Percentiles rank a stretch among this genome's conserved stretches.
Evolutionary conservation across 2,329 filamentous ascomycete genomes (phyloP).

Genomic region (Chrysoporthe austroafricana): DNA sequence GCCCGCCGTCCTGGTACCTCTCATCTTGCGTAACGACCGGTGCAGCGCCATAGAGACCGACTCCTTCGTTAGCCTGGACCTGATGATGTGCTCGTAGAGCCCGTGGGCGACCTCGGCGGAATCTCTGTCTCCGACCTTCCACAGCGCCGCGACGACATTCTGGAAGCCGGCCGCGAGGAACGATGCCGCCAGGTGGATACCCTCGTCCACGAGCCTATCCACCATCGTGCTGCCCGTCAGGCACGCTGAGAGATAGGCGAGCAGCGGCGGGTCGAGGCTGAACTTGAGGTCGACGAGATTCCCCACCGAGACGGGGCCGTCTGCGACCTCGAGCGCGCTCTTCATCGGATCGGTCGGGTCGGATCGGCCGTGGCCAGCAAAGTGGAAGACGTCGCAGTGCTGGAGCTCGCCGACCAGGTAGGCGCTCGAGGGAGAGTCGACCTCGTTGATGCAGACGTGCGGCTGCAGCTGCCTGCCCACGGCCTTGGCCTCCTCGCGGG

Average conservation of each 20-base stretch:
- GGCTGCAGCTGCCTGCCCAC: neutral
- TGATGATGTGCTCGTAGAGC: too few species aligned
- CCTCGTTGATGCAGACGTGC: neutral
- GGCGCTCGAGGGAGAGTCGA: slow-evolving; percentile 16
- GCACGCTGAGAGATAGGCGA: neutral
- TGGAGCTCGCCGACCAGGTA: neutral
- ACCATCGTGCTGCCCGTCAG: neutral
- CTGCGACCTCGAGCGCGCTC: neutral
- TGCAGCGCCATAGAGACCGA: too few species aligned
- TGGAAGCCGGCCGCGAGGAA: neutral
- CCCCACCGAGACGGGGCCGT: neutral
- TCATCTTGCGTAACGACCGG: too few species aligned
- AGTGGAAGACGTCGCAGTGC: slow-evolving; percentile 1
- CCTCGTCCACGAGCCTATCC: neutral
- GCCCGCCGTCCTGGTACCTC: too few species aligned
- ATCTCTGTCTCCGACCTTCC: too few species aligned
- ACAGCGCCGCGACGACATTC: too few species aligned
- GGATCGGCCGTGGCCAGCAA: neutral
- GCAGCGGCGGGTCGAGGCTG: neutral
- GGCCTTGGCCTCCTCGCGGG: neutral
- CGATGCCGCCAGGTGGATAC: neutral
- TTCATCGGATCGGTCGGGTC: neutral
- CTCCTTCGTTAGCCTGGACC: too few species aligned
- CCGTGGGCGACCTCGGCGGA: too few species aligned
- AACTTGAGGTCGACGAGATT: neutral